Evolutionary conservation across 805 yeast genomes (phyloP).

Genomic region (Zygosaccharomyces rouxii): DNA sequence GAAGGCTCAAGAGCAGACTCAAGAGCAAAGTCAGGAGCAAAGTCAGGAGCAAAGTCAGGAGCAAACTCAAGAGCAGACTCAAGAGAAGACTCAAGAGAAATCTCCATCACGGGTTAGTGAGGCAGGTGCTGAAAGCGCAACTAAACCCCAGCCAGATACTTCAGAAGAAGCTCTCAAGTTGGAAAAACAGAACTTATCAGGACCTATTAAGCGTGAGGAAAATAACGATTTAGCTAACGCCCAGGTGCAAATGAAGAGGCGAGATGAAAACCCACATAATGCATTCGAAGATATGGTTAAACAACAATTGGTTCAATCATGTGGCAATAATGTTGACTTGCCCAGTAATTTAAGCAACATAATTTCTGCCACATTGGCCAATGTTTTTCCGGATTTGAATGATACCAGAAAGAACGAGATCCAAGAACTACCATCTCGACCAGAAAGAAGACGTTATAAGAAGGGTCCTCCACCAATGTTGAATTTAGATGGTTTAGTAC

Average conservation of each 20-base stretch:
- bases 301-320: constrained; percentile 18
- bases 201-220: not conserved
- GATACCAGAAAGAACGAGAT: constrained; percentile 7
- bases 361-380: constrained; percentile 25
- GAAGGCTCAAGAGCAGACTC: not conserved
- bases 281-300: constrained; percentile 24
- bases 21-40: not conserved
- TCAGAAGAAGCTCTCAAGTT: not conserved
- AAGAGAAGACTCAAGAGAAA: no score
- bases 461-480: constrained; percentile 22
- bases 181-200: not conserved
- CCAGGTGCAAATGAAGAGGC: not conserved
- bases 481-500: constrained; percentile 32
- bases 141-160: not conserved
- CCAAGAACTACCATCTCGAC: constrained; percentile 2
- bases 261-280: constrained; percentile 13
- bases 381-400: constrained; percentile 21
- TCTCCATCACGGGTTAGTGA: not conserved
- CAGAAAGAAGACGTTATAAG: constrained; percentile 10
- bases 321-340: constrained; percentile 11
- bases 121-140: not conserved
- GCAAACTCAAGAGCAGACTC: not conserved
- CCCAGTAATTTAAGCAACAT: constrained; percentile 18
- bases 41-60: not conserved
- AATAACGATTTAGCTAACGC: not conserved